Conservation (phyloP, 352 stramenopile species). For the Halophytophthora batemanensis region DNA sequence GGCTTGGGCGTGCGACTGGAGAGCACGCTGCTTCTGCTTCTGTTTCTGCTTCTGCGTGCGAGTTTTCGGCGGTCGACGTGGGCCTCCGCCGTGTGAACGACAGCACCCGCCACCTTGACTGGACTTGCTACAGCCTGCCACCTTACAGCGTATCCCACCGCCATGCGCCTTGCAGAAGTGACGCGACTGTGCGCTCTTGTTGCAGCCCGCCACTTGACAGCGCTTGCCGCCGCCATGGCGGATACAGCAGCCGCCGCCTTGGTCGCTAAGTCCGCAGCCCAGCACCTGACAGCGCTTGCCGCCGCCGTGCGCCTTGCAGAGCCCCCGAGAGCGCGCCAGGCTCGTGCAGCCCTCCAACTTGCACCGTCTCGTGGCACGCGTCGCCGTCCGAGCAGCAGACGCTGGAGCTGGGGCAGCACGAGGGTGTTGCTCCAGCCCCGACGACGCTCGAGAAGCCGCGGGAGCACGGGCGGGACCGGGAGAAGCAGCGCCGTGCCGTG, state of each 20-base stretch:
- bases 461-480: too few relatives aligned
- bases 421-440: background rate
- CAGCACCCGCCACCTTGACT: conserved; percentile 49
- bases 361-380: conserved; percentile 15
- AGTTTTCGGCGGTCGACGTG: conserved; percentile 4
- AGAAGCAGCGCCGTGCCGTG: too few relatives aligned
- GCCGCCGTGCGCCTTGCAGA: conserved; percentile 35
- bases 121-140: conserved; percentile 38
- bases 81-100: conserved; percentile 39
- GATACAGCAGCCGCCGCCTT: conserved; percentile 44
- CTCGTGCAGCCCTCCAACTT: conserved; percentile 45
- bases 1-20: conserved; percentile 4
- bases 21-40: background rate
- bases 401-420: too few relatives aligned
- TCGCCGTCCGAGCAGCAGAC: too few relatives aligned
- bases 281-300: conserved; percentile 56
- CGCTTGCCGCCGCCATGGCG: conserved; percentile 56
- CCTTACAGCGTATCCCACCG: conserved; percentile 37
- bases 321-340: conserved; percentile 43
- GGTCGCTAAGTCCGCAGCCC: conserved; percentile 34
- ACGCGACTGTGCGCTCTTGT: conserved; percentile 53
- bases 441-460: background rate
- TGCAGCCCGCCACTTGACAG: conserved; percentile 26
- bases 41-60: conserved; percentile 5
- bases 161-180: conserved; percentile 57